Evolutionary conservation across 805 yeast genomes (phyloP).

Genomic region (Saturnispora zaruensis): DNA sequence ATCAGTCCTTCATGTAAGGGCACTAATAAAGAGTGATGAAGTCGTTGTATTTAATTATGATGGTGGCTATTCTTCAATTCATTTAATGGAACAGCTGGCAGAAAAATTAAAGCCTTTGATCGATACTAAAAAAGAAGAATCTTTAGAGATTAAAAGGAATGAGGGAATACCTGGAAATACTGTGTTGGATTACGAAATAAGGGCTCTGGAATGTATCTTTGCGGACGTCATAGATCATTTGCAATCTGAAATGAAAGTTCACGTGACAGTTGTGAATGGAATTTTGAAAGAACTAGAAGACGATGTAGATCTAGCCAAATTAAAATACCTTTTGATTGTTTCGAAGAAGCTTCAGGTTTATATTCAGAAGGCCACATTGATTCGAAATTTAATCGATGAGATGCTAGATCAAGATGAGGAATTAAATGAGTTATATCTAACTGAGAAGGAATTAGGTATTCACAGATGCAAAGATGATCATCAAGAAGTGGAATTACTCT

Average conservation of each 20-base stretch:
- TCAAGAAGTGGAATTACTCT: slow-evolving; percentile 78
- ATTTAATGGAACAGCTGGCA: slow-evolving; percentile 37
- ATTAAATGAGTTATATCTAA: slow-evolving; percentile 68
- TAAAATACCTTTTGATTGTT: slow-evolving; percentile 71
- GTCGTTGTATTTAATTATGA: slow-evolving; percentile 43
- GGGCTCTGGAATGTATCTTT: slow-evolving; percentile 83
- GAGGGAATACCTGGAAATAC: slow-evolving; percentile 3
- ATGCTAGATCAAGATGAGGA: slow-evolving; percentile 83
- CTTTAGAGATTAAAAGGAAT: background rate
- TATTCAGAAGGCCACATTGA: slow-evolving; percentile 71
- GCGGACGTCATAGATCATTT: slow-evolving; percentile 71
- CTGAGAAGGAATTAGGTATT: slow-evolving; percentile 42
- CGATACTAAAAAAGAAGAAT: slow-evolving; percentile 20
- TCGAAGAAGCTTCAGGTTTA: slow-evolving; percentile 80
- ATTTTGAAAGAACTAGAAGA: slow-evolving; percentile 71
- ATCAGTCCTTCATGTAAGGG: slow-evolving; percentile 41
- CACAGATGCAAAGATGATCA: slow-evolving; percentile 55
- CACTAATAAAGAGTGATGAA: slow-evolving; percentile 43
- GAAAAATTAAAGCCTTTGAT: slow-evolving; percentile 30
- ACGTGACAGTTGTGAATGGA: slow-evolving; percentile 64
- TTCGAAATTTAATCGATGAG: slow-evolving; percentile 79
- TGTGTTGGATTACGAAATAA: slow-evolving; percentile 70
- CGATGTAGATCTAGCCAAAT: slow-evolving; percentile 69
- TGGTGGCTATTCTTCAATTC: slow-evolving; percentile 37
- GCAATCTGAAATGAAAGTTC: slow-evolving; percentile 81